Base-by-base conservation (phyloP, 176 grass and related monocot species). In the Themeda triandra region DNA sequence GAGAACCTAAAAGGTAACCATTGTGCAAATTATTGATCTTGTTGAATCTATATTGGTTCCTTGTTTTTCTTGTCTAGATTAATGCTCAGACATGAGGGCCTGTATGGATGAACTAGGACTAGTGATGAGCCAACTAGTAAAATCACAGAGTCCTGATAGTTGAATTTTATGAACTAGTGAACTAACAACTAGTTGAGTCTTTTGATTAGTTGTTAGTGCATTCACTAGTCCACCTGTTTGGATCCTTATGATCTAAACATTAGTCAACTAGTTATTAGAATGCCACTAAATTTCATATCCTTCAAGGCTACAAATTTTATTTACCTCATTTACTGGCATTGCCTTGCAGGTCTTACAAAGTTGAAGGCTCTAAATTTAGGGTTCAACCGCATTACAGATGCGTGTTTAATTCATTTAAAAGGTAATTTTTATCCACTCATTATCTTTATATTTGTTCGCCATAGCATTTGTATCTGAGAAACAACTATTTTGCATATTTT, bases 371-470 rank as follows among this genome's bases (percentile, higher is more conserved):
- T 89, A 78, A 90, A 90, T 90, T 90, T 99, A 83, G 91, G 96
- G 28, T 99, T 92, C 88, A 99, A 96, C 88, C 71, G 84, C 63
- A 96, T 99, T 76, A 94, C 91, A 49, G 86, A 94, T 86, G 84
- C 88, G 19, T 94, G 91, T 80, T 87, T 99, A 85, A 82, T 92
- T 88, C 91, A 99, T 75, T 69, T 95, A 78, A 87, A 90, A 92
- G 88, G 88, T 92, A 74, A 82, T 44, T 3, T 33, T 6, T 84
- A 42, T 62, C 73, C 12, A 46, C 33, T 75, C 0, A 44, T 66
- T 81, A 80, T 36, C 13, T 67, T 78, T 67, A 66, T 32, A 69
- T 74, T 62, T 79, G 37, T 59, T 58, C 58, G 24, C 19, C 40
- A 13, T 28, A 58, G 29, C 13, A 42, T 71, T 58, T 72, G 6